Base-by-base conservation (phyloP, 495 filamentous ascomycete genomes). In the Penicillium crystallinum region DNA sequence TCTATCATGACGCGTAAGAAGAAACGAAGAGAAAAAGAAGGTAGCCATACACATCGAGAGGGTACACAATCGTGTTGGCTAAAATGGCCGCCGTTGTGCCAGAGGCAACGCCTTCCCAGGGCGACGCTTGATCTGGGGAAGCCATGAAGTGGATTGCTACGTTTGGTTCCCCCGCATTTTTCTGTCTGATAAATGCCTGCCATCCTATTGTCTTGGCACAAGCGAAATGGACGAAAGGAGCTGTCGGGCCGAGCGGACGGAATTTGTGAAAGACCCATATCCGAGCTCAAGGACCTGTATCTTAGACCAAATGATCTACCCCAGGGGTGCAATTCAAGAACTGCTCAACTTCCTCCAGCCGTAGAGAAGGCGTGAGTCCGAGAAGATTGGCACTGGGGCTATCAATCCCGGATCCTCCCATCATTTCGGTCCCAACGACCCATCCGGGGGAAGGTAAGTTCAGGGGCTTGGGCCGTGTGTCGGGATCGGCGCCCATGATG, bases 261-360 rank as follows among this genome's bases (percentile, higher is more conserved):
- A 29, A 33, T n/a, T 9, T 31, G 23, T 33, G 21, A 50, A 30
- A 41, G 23, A 19, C 30, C 17, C 8, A 6, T 12, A 19, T 15
- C 46, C 6, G 21, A n/a, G 29, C 14, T 10, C 11, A 11, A 15
- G 12, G 4, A 15, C 4, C 38, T 27, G 11, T 8, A 18, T 5
- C 4, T 50, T 25, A 58, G 22, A 50, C 33, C 6, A 58, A 40
- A 9, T 19, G 29, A 47, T 46, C 50, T 3, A 34, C 15, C 2
- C 51, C 40, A 0, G 56, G 53, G 31, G 39, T 60, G 42, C 48
- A 61, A 18, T 61, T 55, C 23, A 61, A 40, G 17, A 61, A 48
- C 27, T 58, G 31, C 22, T 64, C 58, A 6, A 57, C 58, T 38
- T 61, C 62, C 33, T 62, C 51, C 2, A 60, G 41, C 42, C 52